These are phyloP conservation scores for Sorghum bicolor DNA, from an alignment of 176 grass and related monocot species.

Conservation along the genomic window DNA sequence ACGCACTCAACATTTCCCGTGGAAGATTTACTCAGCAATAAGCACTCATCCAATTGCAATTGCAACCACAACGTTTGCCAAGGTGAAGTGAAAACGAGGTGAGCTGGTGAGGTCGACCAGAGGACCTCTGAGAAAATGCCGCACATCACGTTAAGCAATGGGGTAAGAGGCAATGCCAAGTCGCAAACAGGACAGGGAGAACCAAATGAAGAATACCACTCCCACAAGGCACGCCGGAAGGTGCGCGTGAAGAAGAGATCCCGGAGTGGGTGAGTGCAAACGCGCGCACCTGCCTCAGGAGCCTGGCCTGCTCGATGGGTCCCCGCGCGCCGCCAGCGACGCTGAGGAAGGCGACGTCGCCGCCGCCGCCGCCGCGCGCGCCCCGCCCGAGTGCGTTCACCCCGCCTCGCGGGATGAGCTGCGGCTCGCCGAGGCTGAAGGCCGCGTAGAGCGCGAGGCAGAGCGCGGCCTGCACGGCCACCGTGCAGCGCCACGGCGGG, in stretches of 20 bases:
- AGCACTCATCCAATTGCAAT: background rate
- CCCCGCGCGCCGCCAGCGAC: slow-evolving; percentile 55
- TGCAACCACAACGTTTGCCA: background rate
- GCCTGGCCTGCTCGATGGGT: slow-evolving; percentile 36
- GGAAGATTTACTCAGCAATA: background rate
- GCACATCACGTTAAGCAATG: background rate
- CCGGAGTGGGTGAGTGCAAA: background rate
- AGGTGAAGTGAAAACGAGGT: background rate
- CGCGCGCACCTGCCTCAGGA: slow-evolving; percentile 53
- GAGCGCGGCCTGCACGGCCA: slow-evolving; percentile 61
- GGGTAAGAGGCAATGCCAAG: background rate
- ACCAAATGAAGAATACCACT: background rate
- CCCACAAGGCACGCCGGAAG: background rate
- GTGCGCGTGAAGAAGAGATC: background rate
- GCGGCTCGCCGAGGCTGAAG: slow-evolving; percentile 62
- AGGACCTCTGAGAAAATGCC: background rate
- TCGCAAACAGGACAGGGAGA: background rate
- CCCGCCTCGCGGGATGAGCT: background rate
- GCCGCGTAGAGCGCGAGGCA: slow-evolving; percentile 82
- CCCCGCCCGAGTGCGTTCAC: slow-evolving; percentile 8
- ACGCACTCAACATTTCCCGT: background rate
- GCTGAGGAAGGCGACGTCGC: slow-evolving; percentile 63
- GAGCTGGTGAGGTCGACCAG: background rate
- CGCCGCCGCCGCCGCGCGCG: background rate
- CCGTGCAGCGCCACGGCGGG: slow-evolving; percentile 49